Evolutionary conservation across 345 rosid genomes (phyloP).

Genomic region (Eucalyptus coolabah): DNA sequence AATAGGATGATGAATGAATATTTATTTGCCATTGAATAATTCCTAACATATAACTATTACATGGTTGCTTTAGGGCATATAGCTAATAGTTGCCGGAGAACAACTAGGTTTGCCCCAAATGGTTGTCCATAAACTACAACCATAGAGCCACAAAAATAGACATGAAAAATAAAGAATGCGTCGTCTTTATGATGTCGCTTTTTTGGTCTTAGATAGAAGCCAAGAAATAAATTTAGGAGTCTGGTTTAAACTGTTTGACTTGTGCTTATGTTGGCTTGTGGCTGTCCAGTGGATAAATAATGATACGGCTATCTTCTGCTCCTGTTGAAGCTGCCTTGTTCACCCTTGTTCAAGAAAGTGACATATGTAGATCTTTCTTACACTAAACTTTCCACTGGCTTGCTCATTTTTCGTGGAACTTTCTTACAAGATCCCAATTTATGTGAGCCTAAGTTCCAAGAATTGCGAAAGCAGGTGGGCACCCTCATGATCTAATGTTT

Average conservation of each 20-base stretch:
- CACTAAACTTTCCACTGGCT: not conserved
- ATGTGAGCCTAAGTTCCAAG: not conserved
- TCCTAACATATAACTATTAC: too few relatives aligned
- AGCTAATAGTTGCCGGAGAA: conserved; percentile 12
- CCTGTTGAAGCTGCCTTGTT: not conserved
- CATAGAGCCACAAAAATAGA: not conserved
- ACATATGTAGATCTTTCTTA: not conserved
- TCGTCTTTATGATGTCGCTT: not conserved
- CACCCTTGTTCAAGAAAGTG: not conserved
- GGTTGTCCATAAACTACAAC: conserved; percentile 34
- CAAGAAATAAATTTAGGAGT: not conserved
- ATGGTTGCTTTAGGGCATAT: too few relatives aligned
- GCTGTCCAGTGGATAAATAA: not conserved
- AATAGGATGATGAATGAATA: too few relatives aligned
- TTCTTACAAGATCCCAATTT: not conserved
- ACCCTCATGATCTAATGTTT: not conserved
- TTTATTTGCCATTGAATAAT: too few relatives aligned
- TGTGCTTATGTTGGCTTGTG: not conserved
- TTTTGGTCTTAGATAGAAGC: not conserved
- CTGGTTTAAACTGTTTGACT: not conserved
- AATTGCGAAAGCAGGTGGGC: not conserved
- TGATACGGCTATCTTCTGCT: not conserved
- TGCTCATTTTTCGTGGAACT: not conserved
- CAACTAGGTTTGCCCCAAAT: conserved; percentile 64
- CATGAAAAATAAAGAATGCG: not conserved